Evolutionary conservation across 2,329 filamentous ascomycete genomes (phyloP), one percentile per base, ranked within the genome.

Genomic region (Emmonsiellopsis sp.): DNA sequence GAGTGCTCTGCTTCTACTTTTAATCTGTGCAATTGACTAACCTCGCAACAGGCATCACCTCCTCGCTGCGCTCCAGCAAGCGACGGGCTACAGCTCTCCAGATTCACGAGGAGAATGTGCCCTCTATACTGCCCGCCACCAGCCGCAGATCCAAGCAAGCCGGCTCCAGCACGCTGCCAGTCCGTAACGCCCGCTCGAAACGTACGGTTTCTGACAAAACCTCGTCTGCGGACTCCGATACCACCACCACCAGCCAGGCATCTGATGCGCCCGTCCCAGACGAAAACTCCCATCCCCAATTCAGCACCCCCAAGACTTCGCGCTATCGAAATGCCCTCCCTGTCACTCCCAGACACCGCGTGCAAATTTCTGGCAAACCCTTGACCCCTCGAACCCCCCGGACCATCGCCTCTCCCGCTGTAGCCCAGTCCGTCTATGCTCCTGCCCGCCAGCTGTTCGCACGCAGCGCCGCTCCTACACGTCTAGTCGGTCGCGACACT

Each of bases 401-500:
- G 59, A 88, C 89, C 10, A 86, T 86, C 9, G 74, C 79, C 35
- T 87, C 87, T 6, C 86, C 88, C 10, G 80, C 82, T 31, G 72
- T 82, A 9, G 74, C 80, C 20, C 82, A 84, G 52, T 93, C 89
- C 0, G 78, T 96, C 38, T 97, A 96, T 70, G 89, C 93, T 58
- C 79, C 85, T 56, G 93, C 90, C 13, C 84, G 92, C 32, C 89
- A 95, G 64, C 73, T 95, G 2, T 98, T 98, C 65, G 84, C 87
- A 6, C 83, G 89, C 49, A 87, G 87, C 57, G 83, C 86, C 7
- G 83, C 85, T 53, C 86, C 88, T 1, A 83, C 85, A 2, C 80
- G 83, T 61, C 75, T 96, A 10, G 79, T 95, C 53, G 91, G 91
- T 48, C 84, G 91, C 45, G 88, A 95, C 32, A 73, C 70, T 49